Percentiles rank a stretch among this genome's conserved stretches.
These are phyloP conservation scores for Candida xyloterini DNA, from an alignment of 805 yeast species.

Conservation along the genomic window DNA sequence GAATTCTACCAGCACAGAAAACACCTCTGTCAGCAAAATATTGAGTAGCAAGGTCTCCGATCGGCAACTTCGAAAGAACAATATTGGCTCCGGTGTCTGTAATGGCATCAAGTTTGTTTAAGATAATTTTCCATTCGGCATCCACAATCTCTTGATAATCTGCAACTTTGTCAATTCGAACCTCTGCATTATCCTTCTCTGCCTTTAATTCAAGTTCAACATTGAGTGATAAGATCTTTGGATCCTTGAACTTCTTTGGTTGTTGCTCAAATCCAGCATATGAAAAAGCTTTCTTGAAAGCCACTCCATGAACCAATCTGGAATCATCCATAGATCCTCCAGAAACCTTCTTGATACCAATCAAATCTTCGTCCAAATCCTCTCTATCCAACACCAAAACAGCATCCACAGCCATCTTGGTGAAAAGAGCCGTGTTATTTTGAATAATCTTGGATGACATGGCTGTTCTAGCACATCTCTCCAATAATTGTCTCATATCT, in stretches of 20 bases:
- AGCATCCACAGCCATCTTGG: slow-evolving; percentile 96
- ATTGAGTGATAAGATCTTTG: slow-evolving; percentile 80
- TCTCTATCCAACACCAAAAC: slow-evolving; percentile 81
- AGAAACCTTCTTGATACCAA: slow-evolving; percentile 91
- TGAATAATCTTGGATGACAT: slow-evolving; percentile 94
- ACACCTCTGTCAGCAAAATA: slow-evolving; percentile 94
- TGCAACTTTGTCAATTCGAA: slow-evolving; percentile 86
- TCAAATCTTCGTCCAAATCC: slow-evolving; percentile 82
- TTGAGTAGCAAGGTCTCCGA: slow-evolving; percentile 98
- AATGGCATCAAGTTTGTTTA: slow-evolving; percentile 80
- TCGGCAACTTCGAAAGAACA: slow-evolving; percentile 90
- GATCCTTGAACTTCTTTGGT: slow-evolving; percentile 78
- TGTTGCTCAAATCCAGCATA: slow-evolving; percentile 99
- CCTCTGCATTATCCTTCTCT: slow-evolving; percentile 98
- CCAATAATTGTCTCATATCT: slow-evolving; percentile 72
- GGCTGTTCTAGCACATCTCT: slow-evolving; percentile 93
- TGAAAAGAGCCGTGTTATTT: slow-evolving; percentile 83
- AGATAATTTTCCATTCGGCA: slow-evolving; percentile 97
- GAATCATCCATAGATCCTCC: slow-evolving; percentile 98
- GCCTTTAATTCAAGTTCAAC: slow-evolving; percentile 96
- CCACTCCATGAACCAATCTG: slow-evolving; percentile 86
- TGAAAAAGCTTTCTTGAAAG: slow-evolving; percentile 94
- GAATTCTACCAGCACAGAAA: slow-evolving; percentile 96
- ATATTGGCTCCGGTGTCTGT: slow-evolving; percentile 86
- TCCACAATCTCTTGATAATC: slow-evolving; percentile 96